Conservation (phyloP, 805 yeast species). For the Wickerhamiella azymoides region DNA sequence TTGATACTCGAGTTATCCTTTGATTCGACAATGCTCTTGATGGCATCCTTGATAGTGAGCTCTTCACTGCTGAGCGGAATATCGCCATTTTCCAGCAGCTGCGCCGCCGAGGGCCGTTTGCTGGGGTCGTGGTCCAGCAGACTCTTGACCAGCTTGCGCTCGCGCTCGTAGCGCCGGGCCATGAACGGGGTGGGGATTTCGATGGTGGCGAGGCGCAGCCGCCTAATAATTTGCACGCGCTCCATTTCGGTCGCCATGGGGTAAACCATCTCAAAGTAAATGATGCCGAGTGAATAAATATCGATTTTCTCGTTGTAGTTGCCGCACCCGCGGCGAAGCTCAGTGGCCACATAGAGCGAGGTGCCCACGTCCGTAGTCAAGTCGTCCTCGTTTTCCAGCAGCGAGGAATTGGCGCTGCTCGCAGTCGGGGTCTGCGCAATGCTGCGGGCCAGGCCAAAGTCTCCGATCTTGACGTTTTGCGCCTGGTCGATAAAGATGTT, state of each 20-base stretch:
- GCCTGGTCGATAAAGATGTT: slow-evolving; percentile 90
- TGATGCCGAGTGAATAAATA: slow-evolving; percentile 87
- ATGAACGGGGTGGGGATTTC: slow-evolving; percentile 62
- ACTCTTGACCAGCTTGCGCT: slow-evolving; percentile 50
- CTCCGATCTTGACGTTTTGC: slow-evolving; percentile 87
- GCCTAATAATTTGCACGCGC: slow-evolving; percentile 56
- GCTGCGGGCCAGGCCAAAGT: slow-evolving; percentile 87
- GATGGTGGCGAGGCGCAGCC: slow-evolving; percentile 43
- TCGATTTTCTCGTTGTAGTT: slow-evolving; percentile 89
- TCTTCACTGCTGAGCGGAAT: slow-evolving; percentile 86
- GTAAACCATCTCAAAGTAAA: slow-evolving; percentile 90
- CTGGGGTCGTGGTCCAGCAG: slow-evolving; percentile 69
- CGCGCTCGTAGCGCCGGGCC: slow-evolving; percentile 36
- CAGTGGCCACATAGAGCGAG: slow-evolving; percentile 81
- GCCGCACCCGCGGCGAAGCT: slow-evolving; percentile 44
- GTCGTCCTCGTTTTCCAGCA: slow-evolving; percentile 38
- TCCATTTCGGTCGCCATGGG: slow-evolving; percentile 88
- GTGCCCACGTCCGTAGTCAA: slow-evolving; percentile 91
- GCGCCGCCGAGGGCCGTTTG: slow-evolving; percentile 66
- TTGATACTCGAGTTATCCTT: slow-evolving; percentile 84
- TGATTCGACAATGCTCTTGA: slow-evolving; percentile 73
- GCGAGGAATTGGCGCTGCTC: neutral
- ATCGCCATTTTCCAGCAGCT: slow-evolving; percentile 63
- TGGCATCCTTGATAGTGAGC: slow-evolving; percentile 74
- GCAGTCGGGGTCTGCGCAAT: slow-evolving; percentile 15